Evolutionary conservation across 1,284 basidiomycete species (phyloP).

Genomic region (Trichosporon inkin): DNA sequence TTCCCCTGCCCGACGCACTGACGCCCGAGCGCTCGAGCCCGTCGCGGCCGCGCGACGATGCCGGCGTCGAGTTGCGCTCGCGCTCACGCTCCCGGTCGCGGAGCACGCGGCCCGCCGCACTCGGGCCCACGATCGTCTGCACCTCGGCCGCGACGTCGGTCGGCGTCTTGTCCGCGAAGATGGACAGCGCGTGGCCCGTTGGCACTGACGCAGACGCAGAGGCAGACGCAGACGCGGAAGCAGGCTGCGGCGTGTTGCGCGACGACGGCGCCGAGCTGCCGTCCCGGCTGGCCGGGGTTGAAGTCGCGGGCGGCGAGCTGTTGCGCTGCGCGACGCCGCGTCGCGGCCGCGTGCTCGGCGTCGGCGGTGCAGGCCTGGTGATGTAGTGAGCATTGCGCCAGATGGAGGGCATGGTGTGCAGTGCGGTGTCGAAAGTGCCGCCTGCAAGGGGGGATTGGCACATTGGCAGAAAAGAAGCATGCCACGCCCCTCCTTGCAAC

Average conservation of each 20-base stretch:
- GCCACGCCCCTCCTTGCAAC: conserved; percentile 1
- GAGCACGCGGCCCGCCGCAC: not conserved
- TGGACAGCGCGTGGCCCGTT: conserved; percentile 26
- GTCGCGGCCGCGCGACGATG: conserved; percentile 21
- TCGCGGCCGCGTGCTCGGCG: conserved; percentile 13
- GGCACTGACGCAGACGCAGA: too few relatives aligned
- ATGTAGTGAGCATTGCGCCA: conserved; percentile 1
- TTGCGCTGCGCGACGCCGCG: conserved; percentile 9
- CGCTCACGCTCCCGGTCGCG: conserved; percentile 16
- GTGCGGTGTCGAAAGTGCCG: not conserved
- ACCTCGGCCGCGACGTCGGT: conserved; percentile 23
- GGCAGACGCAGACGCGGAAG: too few relatives aligned
- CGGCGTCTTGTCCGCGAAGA: conserved; percentile 30
- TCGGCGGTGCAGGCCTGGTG: conserved; percentile 14
- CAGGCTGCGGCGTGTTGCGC: conserved; percentile 14
- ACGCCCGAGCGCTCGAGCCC: conserved; percentile 37
- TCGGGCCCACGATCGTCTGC: conserved; percentile 21
- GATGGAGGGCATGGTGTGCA: not conserved
- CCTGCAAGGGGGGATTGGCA: not conserved
- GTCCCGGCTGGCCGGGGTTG: conserved; percentile 12
- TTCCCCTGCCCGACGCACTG: conserved; percentile 39
- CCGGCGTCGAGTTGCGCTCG: conserved; percentile 4
- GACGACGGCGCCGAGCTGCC: conserved; percentile 20
- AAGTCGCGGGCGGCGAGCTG: conserved; percentile 8
- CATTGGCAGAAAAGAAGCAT: conserved; percentile 1